A percentile compares a stretch with the other conserved stretches of the same genome.
phyloP scores from a whole-genome alignment of 1,284 basidiomycete genomes.

The Vanrija humicola region DNA sequence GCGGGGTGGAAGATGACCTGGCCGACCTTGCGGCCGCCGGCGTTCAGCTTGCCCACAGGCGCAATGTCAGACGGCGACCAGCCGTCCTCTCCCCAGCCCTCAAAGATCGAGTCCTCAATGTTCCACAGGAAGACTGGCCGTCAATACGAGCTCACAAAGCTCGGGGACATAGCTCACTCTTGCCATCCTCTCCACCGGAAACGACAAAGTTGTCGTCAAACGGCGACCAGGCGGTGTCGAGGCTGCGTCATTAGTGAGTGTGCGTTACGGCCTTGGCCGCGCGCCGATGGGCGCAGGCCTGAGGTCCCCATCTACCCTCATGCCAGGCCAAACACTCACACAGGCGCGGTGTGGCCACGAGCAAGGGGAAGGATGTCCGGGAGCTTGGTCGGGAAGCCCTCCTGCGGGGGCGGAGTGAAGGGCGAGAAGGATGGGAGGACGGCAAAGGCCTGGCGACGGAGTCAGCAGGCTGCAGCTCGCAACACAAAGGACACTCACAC shows the following conservation, averaged over 20 bases:
- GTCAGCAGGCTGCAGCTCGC: neutral
- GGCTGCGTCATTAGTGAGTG: slow-evolving; percentile 55
- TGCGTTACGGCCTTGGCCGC: neutral
- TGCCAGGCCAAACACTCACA: slow-evolving; percentile 18
- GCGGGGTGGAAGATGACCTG: slow-evolving; percentile 95
- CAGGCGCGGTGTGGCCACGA: slow-evolving; percentile 60
- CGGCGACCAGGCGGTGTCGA: slow-evolving; percentile 96
- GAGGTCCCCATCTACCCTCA: neutral
- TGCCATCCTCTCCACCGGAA: slow-evolving; percentile 89
- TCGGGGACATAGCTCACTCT: slow-evolving; percentile 45
- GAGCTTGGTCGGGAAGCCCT: slow-evolving; percentile 67
- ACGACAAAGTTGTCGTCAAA: slow-evolving; percentile 88
- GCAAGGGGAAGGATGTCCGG: slow-evolving; percentile 91
- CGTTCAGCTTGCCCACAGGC: slow-evolving; percentile 56
- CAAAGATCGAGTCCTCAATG: slow-evolving; percentile 64
- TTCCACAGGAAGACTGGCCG: slow-evolving; percentile 73
- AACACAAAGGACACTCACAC: slow-evolving; percentile 45
- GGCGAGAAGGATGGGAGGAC: slow-evolving; percentile 81
- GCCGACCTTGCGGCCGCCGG: slow-evolving; percentile 71
- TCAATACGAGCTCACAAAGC: neutral
- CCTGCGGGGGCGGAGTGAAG: slow-evolving; percentile 54
- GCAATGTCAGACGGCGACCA: slow-evolving; percentile 81
- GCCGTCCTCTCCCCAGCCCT: slow-evolving; percentile 79
- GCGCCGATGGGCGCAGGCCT: no score
- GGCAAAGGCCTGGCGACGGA: slow-evolving; percentile 63